phyloP scores from a whole-genome alignment of 768 basidiomycete species.

The Chalciporus pseudorubinellus region DNA sequence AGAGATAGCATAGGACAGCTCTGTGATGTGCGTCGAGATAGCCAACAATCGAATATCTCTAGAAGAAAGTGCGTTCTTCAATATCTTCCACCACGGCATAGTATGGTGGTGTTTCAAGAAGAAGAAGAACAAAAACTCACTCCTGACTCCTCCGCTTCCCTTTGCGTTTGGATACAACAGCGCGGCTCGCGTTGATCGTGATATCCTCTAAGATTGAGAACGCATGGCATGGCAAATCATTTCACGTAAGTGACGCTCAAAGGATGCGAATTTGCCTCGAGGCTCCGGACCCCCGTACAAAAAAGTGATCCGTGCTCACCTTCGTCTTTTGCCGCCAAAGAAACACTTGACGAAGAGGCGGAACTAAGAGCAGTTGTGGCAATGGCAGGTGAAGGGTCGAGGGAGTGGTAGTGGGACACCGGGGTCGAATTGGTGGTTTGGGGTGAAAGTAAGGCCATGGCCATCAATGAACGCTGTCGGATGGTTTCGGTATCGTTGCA shows the following conservation, averaged over 20 bases:
- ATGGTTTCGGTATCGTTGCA: slow-evolving; percentile 9
- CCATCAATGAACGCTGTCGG: background rate
- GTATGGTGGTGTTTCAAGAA: slow-evolving; percentile 11
- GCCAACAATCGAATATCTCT: slow-evolving; percentile 78
- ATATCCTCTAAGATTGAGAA: slow-evolving; percentile 54
- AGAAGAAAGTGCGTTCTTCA: slow-evolving; percentile 27
- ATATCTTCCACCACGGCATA: slow-evolving; percentile 26
- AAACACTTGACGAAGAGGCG: slow-evolving; percentile 48
- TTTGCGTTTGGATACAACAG: slow-evolving; percentile 40
- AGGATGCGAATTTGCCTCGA: slow-evolving; percentile 23
- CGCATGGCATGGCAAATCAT: slow-evolving; percentile 24
- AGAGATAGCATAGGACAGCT: slow-evolving; percentile 81
- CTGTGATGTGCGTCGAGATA: slow-evolving; percentile 82
- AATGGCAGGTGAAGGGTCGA: slow-evolving; percentile 27
- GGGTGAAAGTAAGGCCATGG: slow-evolving; percentile 26
- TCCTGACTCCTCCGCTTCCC: slow-evolving; percentile 63
- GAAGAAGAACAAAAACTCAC: slow-evolving; percentile 44
- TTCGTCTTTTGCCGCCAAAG: slow-evolving; percentile 59
- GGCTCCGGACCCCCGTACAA: slow-evolving; percentile 5
- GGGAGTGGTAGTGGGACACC: slow-evolving; percentile 33
- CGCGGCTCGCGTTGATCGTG: slow-evolving; percentile 61
- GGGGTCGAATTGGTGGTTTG: slow-evolving; percentile 30
- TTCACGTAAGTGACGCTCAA: slow-evolving; percentile 33
- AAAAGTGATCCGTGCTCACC: slow-evolving; percentile 42
- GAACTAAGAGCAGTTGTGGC: slow-evolving; percentile 20